Evolutionary conservation across 192 early-diverging fungal species (phyloP).

Genomic region (Coemansia sp.): DNA sequence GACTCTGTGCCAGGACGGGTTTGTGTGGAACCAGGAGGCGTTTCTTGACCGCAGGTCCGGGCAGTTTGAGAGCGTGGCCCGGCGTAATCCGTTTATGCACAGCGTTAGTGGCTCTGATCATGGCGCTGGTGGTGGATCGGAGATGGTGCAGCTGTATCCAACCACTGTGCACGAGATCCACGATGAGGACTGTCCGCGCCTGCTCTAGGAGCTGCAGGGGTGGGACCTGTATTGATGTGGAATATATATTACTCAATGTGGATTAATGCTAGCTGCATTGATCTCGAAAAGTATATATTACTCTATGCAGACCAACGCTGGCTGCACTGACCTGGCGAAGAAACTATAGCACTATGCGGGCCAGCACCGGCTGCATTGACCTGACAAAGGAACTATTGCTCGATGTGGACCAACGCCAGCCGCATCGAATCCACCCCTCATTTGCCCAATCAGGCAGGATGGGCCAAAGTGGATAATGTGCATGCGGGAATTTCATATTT

Average conservation of each 20-base stretch:
- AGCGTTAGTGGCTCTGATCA: neutral
- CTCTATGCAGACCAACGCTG: too few species aligned
- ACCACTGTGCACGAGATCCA: slow-evolving; percentile 37
- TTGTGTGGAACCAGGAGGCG: slow-evolving; percentile 44
- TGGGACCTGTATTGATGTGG: neutral
- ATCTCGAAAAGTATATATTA: too few species aligned
- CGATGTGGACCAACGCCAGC: too few species aligned
- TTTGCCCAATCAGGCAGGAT: neutral
- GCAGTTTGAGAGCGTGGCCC: slow-evolving; percentile 23
- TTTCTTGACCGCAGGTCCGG: slow-evolving; percentile 24
- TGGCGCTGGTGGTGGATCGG: neutral
- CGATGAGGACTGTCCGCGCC: slow-evolving; percentile 19
- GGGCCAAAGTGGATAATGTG: neutral
- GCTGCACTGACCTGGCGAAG: too few species aligned
- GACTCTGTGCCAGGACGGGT: slow-evolving; percentile 43
- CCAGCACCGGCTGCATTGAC: too few species aligned
- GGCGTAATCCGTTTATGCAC: slow-evolving; percentile 39
- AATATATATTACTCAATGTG: neutral
- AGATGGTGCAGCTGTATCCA: slow-evolving; percentile 25
- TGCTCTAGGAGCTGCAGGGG: neutral
- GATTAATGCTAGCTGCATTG: too few species aligned
- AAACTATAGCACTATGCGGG: too few species aligned
- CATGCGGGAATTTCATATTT: neutral
- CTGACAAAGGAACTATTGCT: too few species aligned
- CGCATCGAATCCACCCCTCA: neutral